Percentiles rank a stretch among this genome's conserved stretches.
These are phyloP conservation scores for Brasilioporus rufonigricans DNA, from an alignment of 768 basidiomycete genomes.

Conservation along the genomic window DNA sequence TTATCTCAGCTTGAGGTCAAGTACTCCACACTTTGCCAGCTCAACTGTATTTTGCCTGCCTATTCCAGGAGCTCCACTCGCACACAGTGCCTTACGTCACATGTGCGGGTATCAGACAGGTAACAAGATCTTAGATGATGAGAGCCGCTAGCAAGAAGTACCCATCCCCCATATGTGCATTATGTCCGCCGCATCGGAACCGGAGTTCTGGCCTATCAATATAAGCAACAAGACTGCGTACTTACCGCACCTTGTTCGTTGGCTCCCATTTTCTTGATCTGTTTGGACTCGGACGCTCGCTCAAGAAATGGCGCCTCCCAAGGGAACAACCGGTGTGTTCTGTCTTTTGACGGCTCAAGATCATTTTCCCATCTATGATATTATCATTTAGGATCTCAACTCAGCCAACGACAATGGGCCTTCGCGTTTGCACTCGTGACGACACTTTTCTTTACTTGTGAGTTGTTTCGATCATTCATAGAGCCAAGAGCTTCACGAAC, in stretches of 20 bases:
- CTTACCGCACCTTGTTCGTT: constrained; percentile 2
- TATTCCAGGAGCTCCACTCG: constrained; percentile 2
- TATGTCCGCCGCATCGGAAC: constrained; percentile 7
- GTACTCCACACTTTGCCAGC: background rate
- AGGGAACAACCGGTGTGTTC: constrained; percentile 42
- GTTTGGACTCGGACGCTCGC: background rate
- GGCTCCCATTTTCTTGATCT: constrained; percentile 1
- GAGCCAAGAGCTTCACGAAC: background rate
- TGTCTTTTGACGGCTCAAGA: background rate
- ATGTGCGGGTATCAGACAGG: background rate
- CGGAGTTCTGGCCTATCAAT: constrained; percentile 5
- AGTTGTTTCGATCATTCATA: constrained; percentile 16
- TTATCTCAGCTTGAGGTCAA: too few relatives aligned
- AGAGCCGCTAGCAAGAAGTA: background rate
- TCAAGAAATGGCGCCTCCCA: constrained; percentile 35
- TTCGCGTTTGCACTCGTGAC: constrained; percentile 70
- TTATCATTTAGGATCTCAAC: constrained; percentile 33
- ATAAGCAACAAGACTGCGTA: constrained; percentile 7
- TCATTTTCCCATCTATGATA: background rate
- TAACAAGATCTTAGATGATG: background rate
- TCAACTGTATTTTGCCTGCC: background rate
- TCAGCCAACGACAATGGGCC: constrained; percentile 45
- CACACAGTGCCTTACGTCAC: background rate
- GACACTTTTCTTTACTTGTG: constrained; percentile 73
- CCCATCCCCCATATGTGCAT: background rate